Evolutionary conservation across 2,329 filamentous ascomycete genomes (phyloP).

Genomic region (Colletotrichum cuscutae): DNA sequence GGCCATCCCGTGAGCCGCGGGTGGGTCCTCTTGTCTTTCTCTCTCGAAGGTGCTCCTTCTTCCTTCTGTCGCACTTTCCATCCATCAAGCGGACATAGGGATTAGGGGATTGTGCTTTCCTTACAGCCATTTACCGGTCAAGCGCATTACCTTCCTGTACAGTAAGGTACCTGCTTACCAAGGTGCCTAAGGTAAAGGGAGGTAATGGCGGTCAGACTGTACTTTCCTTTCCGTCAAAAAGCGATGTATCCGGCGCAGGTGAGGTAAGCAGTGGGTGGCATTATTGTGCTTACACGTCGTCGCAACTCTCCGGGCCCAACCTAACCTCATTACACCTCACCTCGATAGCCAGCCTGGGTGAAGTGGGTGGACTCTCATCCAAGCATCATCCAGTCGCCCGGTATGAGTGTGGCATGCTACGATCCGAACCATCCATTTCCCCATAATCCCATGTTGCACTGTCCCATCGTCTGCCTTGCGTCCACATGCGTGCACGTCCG

Average conservation of each 20-base stretch:
- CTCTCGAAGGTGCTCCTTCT: background rate
- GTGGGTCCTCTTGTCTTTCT: constrained; percentile 1
- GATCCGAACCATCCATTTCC: constrained; percentile 13
- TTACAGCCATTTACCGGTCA: background rate
- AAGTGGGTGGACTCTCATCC: constrained; percentile 6
- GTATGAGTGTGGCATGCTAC: constrained; percentile 18
- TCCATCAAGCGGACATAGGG: background rate
- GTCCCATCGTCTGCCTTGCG: background rate
- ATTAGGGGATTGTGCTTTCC: background rate
- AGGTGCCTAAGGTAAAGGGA: background rate
- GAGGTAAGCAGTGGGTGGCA: background rate
- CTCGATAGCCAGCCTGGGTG: background rate
- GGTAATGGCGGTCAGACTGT: background rate
- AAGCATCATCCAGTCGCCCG: constrained; percentile 19
- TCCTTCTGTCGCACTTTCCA: background rate
- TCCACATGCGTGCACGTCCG: background rate
- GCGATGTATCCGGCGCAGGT: background rate
- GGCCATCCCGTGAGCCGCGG: constrained; percentile 4
- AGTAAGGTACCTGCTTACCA: background rate
- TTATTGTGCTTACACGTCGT: background rate
- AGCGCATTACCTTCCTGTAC: too few species aligned
- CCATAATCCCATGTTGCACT: background rate
- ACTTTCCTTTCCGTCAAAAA: background rate
- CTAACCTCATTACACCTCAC: constrained; percentile 19
- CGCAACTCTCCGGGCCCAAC: background rate